Percentiles rank a stretch among this genome's conserved stretches.
These are phyloP conservation scores for Fusarium sarcochroum DNA, from an alignment of 2,329 filamentous ascomycete species.

Conservation along the genomic window DNA sequence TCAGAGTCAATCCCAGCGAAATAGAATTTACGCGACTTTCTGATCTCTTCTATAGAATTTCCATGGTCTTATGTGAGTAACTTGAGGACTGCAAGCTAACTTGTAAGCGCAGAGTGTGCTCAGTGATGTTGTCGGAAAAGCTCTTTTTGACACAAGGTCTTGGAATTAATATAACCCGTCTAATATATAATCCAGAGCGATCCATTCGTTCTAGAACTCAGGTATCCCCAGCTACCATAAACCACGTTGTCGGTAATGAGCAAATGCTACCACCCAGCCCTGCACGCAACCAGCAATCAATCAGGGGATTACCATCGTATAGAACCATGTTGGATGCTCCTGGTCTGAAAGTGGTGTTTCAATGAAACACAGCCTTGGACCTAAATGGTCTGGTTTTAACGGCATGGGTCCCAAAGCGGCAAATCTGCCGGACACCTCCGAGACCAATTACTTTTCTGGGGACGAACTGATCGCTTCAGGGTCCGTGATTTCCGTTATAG, in stretches of 20 bases:
- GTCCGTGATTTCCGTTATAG: constrained; percentile 13
- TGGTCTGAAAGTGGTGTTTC: not conserved
- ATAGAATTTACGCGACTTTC: too few relatives aligned
- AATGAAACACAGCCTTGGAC: not conserved
- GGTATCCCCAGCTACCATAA: not conserved
- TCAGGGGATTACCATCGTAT: not conserved
- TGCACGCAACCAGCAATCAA: constrained; percentile 3
- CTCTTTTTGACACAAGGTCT: not conserved
- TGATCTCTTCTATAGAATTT: too few relatives aligned
- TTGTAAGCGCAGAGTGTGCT: not conserved
- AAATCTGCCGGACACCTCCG: constrained; percentile 6
- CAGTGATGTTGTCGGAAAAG: not conserved
- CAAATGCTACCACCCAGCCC: not conserved
- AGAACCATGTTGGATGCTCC: not conserved
- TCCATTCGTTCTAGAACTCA: not conserved
- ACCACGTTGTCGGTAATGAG: not conserved
- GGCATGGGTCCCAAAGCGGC: constrained; percentile 3
- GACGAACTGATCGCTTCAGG: not conserved
- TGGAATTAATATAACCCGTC: not conserved
- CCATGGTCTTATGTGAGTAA: not conserved
- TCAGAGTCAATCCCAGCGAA: too few relatives aligned
- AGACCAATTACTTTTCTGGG: not conserved
- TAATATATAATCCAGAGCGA: not conserved
- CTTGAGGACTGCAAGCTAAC: not conserved
- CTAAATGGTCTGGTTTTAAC: not conserved